phyloP scores from a whole-genome alignment of 495 filamentous ascomycete species.

The Haplographium delicatum region DNA sequence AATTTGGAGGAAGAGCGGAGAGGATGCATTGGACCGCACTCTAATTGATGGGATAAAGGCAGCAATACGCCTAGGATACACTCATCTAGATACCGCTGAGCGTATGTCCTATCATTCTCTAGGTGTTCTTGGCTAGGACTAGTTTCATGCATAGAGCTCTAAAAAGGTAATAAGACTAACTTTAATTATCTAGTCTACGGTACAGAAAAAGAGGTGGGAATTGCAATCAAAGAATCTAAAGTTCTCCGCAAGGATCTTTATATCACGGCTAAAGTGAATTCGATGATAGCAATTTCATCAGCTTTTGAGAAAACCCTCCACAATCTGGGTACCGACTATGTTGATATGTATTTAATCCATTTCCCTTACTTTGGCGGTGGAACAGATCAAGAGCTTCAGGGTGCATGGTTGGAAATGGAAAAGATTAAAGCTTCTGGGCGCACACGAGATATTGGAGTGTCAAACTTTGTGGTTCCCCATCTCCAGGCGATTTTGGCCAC shows the following conservation, averaged over 20 bases:
- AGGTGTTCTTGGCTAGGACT: too few species aligned
- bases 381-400: slow-evolving; percentile 58
- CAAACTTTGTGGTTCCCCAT: slow-evolving; percentile 67
- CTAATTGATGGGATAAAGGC: too few species aligned
- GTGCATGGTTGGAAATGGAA: slow-evolving; percentile 75
- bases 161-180: too few species aligned
- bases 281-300: too few species aligned
- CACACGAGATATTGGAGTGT: slow-evolving; percentile 76
- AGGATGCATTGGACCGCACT: too few species aligned
- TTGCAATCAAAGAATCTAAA: slow-evolving; percentile 63
- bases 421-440: slow-evolving; percentile 63
- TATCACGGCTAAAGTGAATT: slow-evolving; percentile 78
- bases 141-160: too few species aligned
- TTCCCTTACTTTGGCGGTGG: slow-evolving; percentile 63
- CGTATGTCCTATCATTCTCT: too few species aligned
- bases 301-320: slow-evolving; percentile 68
- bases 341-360: slow-evolving; percentile 85
- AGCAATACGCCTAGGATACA: too few species aligned
- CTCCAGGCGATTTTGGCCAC: slow-evolving; percentile 64
- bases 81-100: too few species aligned
- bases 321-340: slow-evolving; percentile 71
- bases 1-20: too few species aligned
- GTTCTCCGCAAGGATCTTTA: slow-evolving; percentile 65
- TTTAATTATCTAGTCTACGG: slow-evolving; percentile 71
- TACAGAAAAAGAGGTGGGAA: slow-evolving; percentile 72